Evolutionary conservation across 192 early-diverging fungal species (phyloP), one percentile per base, ranked within the genome.

Genomic region (Dimargaris verticillata): DNA sequence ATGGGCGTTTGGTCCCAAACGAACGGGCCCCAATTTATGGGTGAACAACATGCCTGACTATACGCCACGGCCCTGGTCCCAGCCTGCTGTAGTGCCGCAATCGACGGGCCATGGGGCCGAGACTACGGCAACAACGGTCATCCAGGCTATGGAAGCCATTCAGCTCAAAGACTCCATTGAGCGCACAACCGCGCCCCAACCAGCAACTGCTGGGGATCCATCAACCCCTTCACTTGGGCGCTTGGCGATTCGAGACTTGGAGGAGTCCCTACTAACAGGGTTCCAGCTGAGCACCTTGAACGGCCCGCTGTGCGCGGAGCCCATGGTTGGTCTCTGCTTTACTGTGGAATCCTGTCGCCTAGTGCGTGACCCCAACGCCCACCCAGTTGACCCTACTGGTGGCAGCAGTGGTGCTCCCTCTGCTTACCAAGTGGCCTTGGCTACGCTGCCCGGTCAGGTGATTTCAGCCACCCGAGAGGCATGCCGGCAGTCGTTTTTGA

Each of bases 241-340:
- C 33, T 38, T 38, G 33, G 7, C 33, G 7, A 38, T 7, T 38
- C 57, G 57, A 0, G 84, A 87, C 66, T 71, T 89, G 62, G 89
- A 92, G 28, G 83, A 87, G 67, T 80, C 82, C 53, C 76, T 99
- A 29, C 73, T 84, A 26, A 83, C 88, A 41, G 95, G 90, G 5
- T 99, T 98, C 80, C 95, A 99, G 74, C 71, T 97, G 18, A 86
- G 92, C 0, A 91, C 90, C 7, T 74, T 85, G 10, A 71, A 77
- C 0, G 97, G 97, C 1, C 95, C 97, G 12, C 72, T 99, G 44
- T 97, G 95, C 68, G 81, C 82, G 44, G 97, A 99, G 66, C 93
- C 97, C 3, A 70, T 97, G 70, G 74, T 80, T 28, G 97, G 97
- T 11, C 84, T 91, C 12, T 63, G 60, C 33, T 63, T 24, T 22